Evolutionary conservation across 768 basidiomycete genomes (phyloP).

Genomic region (Boletus pseudo-olivaceus): DNA sequence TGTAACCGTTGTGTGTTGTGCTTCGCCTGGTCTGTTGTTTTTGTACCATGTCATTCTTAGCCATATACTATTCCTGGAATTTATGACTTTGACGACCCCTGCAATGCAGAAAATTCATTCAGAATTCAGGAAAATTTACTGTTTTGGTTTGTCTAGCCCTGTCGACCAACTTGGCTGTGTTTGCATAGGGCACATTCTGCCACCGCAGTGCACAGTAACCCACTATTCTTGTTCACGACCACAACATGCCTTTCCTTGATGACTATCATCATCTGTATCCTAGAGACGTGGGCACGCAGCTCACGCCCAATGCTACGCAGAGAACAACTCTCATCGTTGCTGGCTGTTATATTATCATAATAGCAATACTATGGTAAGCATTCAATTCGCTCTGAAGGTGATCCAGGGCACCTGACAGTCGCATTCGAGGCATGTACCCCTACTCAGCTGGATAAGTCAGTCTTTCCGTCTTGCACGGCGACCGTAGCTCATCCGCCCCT

Average conservation of each 20-base stretch:
- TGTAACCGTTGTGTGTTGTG: constrained; percentile 17
- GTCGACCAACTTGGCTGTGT: not conserved
- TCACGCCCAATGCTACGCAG: constrained; percentile 73
- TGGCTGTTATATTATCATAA: constrained; percentile 66
- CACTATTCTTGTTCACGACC: constrained; percentile 14
- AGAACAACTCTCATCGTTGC: constrained; percentile 76
- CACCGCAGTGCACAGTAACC: constrained; percentile 7
- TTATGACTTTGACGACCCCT: not conserved
- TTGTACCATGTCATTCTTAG: constrained; percentile 19
- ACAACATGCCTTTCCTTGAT: constrained; percentile 31
- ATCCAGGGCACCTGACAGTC: constrained; percentile 1
- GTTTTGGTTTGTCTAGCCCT: not conserved
- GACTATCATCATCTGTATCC: constrained; percentile 16
- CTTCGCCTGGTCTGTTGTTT: constrained; percentile 13
- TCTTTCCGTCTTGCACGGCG: constrained; percentile 11
- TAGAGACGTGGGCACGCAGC: constrained; percentile 27
- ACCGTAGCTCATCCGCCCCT: constrained; percentile 10
- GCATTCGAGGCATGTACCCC: constrained; percentile 67
- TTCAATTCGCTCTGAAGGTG: not conserved
- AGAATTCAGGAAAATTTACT: not conserved
- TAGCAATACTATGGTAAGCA: constrained; percentile 76
- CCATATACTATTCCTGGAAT: constrained; percentile 12
- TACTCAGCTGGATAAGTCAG: constrained; percentile 71
- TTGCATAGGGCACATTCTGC: not conserved
- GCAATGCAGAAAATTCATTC: too few relatives aligned